Evolutionary conservation across 208 protist species (phyloP), one percentile per base, ranked within the genome.

Genomic region (Acanthamoeba culbertsoni): DNA sequence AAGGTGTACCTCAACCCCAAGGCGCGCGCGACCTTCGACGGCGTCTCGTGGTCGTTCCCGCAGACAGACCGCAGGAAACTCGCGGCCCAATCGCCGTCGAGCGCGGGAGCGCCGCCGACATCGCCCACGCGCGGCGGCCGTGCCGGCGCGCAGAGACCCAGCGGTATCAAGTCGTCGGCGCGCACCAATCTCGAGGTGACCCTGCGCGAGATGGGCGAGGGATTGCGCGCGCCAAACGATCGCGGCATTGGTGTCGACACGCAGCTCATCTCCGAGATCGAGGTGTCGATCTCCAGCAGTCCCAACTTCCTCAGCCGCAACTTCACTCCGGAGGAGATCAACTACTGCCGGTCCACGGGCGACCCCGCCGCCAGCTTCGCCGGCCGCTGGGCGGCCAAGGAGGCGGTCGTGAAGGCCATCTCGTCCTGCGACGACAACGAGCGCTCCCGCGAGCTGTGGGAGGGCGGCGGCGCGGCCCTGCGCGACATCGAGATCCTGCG

Each of bases 381-480:
- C 26, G 95, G 95, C 35, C 86, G 95, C 18, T 97, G 96, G 96
- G 84, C 46, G 16, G 95, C 96, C 31, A 97, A 97, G 71, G 96
- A 97, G 77, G 96, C 96, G 35, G 96, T 97, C 16, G 84, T 97
- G 42, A 97, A 97, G 77, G 96, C 96, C 26, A 65, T 96, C n/a
- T 93, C 62, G 26, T 94, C 86, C 23, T 57, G 20, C 43, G 51
- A 95, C 31, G 33, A 46, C 53, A 89, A 95, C 23, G 59, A 53
- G 16, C 28, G 42, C 26, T 45, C 33, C 12, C 40, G 46, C 31
- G 46, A 57, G 93, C 48, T 95, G n/a, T 95, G 94, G 95, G 59
- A 84, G 31, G 94, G 94, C 31, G 95, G 91, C 53, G 55, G 40
- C 26, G 95, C 94, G 35, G 51, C 86, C 1, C 79, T 96, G 37